Conservation (phyloP, 371 early-diverging fungal genomes). For the Parasitella parasitica region DNA sequence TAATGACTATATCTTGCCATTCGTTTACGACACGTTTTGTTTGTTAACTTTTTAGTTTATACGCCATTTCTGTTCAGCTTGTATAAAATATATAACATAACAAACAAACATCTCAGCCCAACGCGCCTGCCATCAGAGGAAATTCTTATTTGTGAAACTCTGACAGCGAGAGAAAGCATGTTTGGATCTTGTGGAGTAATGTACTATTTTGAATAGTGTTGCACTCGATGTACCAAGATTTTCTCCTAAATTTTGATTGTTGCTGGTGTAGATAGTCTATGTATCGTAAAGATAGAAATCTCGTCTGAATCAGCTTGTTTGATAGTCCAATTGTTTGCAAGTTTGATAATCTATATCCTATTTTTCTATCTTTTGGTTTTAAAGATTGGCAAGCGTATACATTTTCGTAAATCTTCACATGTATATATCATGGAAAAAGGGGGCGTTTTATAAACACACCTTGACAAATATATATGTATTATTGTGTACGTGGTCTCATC, state of each 20-base stretch:
- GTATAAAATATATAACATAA: background rate
- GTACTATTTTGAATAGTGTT: no score
- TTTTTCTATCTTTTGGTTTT: no score
- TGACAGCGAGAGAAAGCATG: background rate
- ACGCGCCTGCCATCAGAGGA: background rate
- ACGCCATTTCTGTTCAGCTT: background rate
- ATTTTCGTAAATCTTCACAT: no score
- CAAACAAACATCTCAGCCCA: background rate
- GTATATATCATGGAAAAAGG: background rate
- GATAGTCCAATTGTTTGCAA: background rate
- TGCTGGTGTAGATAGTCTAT: no score
- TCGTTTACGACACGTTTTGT: background rate
- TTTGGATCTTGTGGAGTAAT: background rate
- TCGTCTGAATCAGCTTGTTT: background rate
- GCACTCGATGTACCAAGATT: no score
- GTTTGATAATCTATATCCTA: no score
- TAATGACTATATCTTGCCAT: background rate
- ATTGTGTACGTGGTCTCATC: background rate
- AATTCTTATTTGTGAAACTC: background rate
- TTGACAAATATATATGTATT: background rate
- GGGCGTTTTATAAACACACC: background rate
- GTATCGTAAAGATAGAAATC: no score
- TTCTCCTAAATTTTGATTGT: no score
- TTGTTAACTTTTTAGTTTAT: background rate
- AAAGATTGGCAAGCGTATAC: no score